Percentiles rank a stretch among this genome's conserved stretches.
Conservation (phyloP, 83 land plant species). For the Larix sibirica region DNA sequence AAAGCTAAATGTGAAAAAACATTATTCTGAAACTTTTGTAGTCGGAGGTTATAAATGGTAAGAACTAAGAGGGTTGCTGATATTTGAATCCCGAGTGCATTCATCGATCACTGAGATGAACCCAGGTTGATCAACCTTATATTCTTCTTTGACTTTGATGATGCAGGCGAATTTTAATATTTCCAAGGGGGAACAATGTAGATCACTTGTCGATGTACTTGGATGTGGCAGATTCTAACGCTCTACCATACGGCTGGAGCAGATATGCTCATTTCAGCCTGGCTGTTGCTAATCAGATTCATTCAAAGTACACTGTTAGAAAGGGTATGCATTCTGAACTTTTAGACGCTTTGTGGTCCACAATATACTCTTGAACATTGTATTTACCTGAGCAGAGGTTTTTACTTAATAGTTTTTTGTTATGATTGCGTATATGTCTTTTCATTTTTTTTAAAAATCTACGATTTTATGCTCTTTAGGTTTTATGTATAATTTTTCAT, state of each 20-base stretch:
- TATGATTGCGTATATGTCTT: too few species aligned
- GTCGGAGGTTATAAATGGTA: slow-evolving; percentile 98
- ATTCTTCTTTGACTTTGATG: not conserved
- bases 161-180: slow-evolving; percentile 85
- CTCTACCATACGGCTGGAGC: slow-evolving; percentile 93
- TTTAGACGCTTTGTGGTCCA: too few species aligned
- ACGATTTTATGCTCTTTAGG: too few species aligned
- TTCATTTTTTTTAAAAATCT: too few species aligned
- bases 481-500: too few species aligned
- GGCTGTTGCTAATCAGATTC: slow-evolving; percentile 86
- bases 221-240: slow-evolving; percentile 90
- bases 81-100: not conserved
- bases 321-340: slow-evolving; percentile 55
- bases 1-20: slow-evolving; percentile 77
- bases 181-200: slow-evolving; percentile 98
- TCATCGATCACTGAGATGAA: too few species aligned
- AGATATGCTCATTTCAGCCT: slow-evolving; percentile 95
- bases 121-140: too few species aligned
- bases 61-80: not conserved
- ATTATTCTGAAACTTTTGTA: slow-evolving; percentile 78
- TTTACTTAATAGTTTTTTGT: too few species aligned
- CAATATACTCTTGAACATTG: too few species aligned
- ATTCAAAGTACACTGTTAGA: slow-evolving; percentile 63
- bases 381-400: too few species aligned
- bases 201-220: slow-evolving; percentile 93